Percentiles rank a stretch among this genome's conserved stretches.
Evolutionary conservation across 495 filamentous ascomycete genomes (phyloP).

Genomic region (Cenococcum geophilum): DNA sequence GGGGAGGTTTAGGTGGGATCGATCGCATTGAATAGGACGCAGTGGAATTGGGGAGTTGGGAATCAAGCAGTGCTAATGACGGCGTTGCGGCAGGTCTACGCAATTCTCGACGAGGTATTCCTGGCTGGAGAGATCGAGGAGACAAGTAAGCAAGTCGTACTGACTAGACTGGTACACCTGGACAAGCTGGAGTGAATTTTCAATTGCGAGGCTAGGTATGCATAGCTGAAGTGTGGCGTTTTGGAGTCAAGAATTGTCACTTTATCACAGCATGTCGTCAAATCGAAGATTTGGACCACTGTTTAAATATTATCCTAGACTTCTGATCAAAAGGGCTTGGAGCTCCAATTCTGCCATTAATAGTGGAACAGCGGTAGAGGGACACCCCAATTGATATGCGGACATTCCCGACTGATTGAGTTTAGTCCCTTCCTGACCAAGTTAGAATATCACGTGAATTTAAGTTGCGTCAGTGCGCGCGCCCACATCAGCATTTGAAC

Average conservation of each 20-base stretch:
- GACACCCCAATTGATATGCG: too few species aligned
- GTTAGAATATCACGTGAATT: too few species aligned
- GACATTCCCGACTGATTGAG: too few species aligned
- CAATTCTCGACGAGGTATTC: conserved; percentile 95
- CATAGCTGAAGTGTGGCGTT: neutral
- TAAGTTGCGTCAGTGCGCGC: too few species aligned
- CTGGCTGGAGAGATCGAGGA: conserved; percentile 97
- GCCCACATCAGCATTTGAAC: too few species aligned
- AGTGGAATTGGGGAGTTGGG: neutral
- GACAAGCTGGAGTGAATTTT: conserved; percentile 80
- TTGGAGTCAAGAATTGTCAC: neutral
- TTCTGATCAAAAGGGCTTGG: too few species aligned
- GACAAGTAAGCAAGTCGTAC: conserved; percentile 94
- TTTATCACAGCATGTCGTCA: too few species aligned
- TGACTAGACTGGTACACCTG: conserved; percentile 88
- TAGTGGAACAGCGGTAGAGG: too few species aligned
- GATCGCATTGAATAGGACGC: neutral
- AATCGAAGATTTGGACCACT: too few species aligned
- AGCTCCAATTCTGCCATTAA: too few species aligned
- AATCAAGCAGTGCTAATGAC: neutral
- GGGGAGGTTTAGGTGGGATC: neutral
- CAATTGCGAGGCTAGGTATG: neutral
- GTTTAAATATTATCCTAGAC: too few species aligned
- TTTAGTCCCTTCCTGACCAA: too few species aligned
- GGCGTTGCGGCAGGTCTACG: conserved; percentile 66